A percentile compares a stretch with the other conserved stretches of the same genome.
Conservation (phyloP, 2,329 filamentous ascomycete species). For the Myriosclerotinia duriaeana region DNA sequence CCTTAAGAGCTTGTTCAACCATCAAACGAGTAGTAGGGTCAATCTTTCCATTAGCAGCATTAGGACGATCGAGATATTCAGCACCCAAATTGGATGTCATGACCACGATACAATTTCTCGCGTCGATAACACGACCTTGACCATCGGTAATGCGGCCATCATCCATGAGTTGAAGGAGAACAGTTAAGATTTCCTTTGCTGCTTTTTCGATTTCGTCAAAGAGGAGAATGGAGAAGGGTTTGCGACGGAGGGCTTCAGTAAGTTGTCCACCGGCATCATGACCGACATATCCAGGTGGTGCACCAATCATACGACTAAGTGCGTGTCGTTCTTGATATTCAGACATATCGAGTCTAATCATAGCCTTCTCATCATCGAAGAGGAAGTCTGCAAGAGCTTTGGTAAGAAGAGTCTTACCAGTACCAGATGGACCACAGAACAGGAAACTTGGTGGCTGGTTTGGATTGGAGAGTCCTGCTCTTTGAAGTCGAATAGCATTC, state of each 20-base stretch:
- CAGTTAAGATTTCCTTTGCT: conserved; percentile 94
- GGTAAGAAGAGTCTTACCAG: conserved; percentile 94
- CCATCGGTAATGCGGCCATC: conserved; percentile 98
- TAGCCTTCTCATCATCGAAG: conserved; percentile 93
- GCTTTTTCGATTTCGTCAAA: conserved; percentile 99
- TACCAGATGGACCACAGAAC: conserved; percentile 97
- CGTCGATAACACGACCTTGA: conserved; percentile 91
- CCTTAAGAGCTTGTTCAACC: conserved; percentile 85
- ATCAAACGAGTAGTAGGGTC: conserved; percentile 82
- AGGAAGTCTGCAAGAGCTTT: conserved; percentile 97
- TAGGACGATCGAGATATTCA: conserved; percentile 82
- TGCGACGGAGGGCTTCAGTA: conserved; percentile 88
- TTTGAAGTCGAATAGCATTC: conserved; percentile 92
- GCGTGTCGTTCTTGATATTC: conserved; percentile 98
- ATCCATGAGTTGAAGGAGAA: conserved; percentile 98
- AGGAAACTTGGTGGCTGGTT: conserved; percentile 98
- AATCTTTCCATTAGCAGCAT: conserved; percentile 76
- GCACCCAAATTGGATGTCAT: conserved; percentile 98
- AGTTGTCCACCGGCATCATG: conserved; percentile 95
- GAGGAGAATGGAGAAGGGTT: conserved; percentile 94
- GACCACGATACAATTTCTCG: conserved; percentile 97
- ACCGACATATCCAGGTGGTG: conserved; percentile 93
- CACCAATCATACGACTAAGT: conserved; percentile 95
- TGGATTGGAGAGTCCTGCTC: conserved; percentile 90
- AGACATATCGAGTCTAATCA: conserved; percentile 99